These are phyloP conservation scores for Myxozyma nipponensis DNA, from an alignment of 805 yeast genomes.

Conservation along the genomic window DNA sequence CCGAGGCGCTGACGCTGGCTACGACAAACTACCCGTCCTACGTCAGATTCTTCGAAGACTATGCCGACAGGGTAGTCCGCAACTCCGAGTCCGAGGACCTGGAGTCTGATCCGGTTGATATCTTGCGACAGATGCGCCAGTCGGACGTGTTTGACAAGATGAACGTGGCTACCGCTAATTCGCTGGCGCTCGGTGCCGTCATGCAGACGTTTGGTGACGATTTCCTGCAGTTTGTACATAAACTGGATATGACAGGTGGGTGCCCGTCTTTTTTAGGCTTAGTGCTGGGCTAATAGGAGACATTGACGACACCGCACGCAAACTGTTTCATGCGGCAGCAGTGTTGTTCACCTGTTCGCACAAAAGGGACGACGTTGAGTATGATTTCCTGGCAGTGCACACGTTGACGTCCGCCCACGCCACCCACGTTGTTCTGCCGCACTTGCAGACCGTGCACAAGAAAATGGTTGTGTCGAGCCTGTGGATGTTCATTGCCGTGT, in stretches of 20 bases:
- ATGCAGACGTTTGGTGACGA: conserved; percentile 17
- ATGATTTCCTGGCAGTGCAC: conserved; percentile 34
- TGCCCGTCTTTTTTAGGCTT: too few relatives aligned
- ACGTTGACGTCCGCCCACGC: conserved; percentile 34
- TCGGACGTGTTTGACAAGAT: conserved; percentile 25
- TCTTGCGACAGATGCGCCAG: conserved; percentile 26
- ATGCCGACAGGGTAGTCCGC: neutral
- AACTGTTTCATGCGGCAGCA: conserved; percentile 28
- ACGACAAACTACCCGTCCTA: conserved; percentile 26
- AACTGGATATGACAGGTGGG: conserved; percentile 25
- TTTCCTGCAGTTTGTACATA: conserved; percentile 18
- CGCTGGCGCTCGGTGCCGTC: conserved; percentile 6
- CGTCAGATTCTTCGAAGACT: conserved; percentile 6
- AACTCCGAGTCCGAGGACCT: conserved; percentile 1
- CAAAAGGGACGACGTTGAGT: conserved; percentile 25
- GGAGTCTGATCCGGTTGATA: conserved; percentile 23
- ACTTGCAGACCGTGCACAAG: conserved; percentile 10
- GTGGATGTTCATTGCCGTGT: conserved; percentile 24
- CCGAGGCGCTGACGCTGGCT: conserved; percentile 35
- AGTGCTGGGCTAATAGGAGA: conserved; percentile 4
- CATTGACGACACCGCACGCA: conserved; percentile 16
- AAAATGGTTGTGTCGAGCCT: conserved; percentile 12
- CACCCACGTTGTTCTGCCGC: conserved; percentile 10
- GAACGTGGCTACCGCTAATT: conserved; percentile 5
- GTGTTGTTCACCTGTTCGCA: conserved; percentile 30